Percentiles rank a stretch among this genome's conserved stretches.
These are phyloP conservation scores for Priceomyces medius DNA, from an alignment of 805 yeast species.

Conservation along the genomic window DNA sequence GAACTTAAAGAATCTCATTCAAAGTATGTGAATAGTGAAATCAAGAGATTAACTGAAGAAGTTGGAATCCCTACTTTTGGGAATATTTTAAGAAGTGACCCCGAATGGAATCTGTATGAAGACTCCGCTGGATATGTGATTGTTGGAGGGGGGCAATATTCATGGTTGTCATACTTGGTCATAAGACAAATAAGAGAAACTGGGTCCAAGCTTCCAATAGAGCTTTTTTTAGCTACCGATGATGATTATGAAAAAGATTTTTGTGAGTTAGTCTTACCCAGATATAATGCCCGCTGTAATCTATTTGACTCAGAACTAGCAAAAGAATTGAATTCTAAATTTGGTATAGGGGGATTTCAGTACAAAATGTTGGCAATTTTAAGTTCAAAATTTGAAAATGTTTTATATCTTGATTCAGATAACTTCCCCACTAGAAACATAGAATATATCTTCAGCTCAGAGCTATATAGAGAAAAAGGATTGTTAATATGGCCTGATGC, in stretches of 20 bases:
- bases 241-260: slow-evolving; percentile 47
- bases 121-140: slow-evolving; percentile 43
- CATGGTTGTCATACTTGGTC: slow-evolving; percentile 51
- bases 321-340: slow-evolving; percentile 13
- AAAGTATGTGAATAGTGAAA: slow-evolving; percentile 29
- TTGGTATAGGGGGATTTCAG: slow-evolving; percentile 45
- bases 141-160: slow-evolving; percentile 53
- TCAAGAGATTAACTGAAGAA: slow-evolving; percentile 26
- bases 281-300: slow-evolving; percentile 46
- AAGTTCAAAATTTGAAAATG: slow-evolving; percentile 54
- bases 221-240: slow-evolving; percentile 45
- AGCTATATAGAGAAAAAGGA: slow-evolving; percentile 45
- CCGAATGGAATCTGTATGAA: slow-evolving; percentile 38
- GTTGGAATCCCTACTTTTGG: slow-evolving; percentile 36
- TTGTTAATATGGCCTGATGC: slow-evolving; percentile 67
- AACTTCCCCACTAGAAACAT: slow-evolving; percentile 44
- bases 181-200: slow-evolving; percentile 45
- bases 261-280: slow-evolving; percentile 45
- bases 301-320: slow-evolving; percentile 34
- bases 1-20: slow-evolving; percentile 40
- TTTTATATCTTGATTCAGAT: slow-evolving; percentile 52
- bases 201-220: slow-evolving; percentile 50
- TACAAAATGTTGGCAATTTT: slow-evolving; percentile 58
- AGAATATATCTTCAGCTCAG: slow-evolving; percentile 47
- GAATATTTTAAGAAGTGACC: slow-evolving; percentile 26